These are phyloP conservation scores for Mycena vitilis DNA, from an alignment of 768 basidiomycete species.

Conservation along the genomic window DNA sequence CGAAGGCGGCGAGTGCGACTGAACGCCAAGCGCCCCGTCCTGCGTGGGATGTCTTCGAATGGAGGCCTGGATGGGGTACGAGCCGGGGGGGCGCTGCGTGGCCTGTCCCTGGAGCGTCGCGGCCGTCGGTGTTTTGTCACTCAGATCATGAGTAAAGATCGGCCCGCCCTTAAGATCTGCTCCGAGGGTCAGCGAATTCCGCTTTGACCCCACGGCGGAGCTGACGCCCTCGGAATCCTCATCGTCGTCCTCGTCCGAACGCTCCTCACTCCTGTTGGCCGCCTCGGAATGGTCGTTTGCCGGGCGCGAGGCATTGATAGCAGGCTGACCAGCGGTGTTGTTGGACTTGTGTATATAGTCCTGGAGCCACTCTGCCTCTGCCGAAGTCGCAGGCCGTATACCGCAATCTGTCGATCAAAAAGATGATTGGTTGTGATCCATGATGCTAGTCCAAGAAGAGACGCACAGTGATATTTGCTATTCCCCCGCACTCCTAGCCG, in stretches of 20 bases:
- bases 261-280: constrained; percentile 70
- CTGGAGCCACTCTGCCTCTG: constrained; percentile 92
- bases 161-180: constrained; percentile 70
- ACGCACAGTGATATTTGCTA: constrained; percentile 95
- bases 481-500: constrained; percentile 93
- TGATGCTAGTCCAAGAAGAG: constrained; percentile 47
- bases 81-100: constrained; percentile 66
- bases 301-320: constrained; percentile 78
- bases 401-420: constrained; percentile 78
- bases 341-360: constrained; percentile 93
- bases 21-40: constrained; percentile 65
- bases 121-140: constrained; percentile 90
- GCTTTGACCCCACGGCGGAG: constrained; percentile 73
- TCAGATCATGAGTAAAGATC: constrained; percentile 71
- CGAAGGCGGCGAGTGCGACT: constrained; percentile 68
- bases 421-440: constrained; percentile 44
- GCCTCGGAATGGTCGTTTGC: constrained; percentile 78
- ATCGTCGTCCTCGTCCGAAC: constrained; percentile 87
- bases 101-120: constrained; percentile 82
- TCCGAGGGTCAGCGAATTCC: constrained; percentile 76
- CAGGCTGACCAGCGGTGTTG: constrained; percentile 82
- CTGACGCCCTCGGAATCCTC: constrained; percentile 83
- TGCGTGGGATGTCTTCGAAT: constrained; percentile 80
- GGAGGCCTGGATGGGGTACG: constrained; percentile 77
- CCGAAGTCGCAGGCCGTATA: constrained; percentile 90